These are phyloP conservation scores for Dalbergia oliveri DNA, from an alignment of 306 rosid genomes.

Conservation along the genomic window DNA sequence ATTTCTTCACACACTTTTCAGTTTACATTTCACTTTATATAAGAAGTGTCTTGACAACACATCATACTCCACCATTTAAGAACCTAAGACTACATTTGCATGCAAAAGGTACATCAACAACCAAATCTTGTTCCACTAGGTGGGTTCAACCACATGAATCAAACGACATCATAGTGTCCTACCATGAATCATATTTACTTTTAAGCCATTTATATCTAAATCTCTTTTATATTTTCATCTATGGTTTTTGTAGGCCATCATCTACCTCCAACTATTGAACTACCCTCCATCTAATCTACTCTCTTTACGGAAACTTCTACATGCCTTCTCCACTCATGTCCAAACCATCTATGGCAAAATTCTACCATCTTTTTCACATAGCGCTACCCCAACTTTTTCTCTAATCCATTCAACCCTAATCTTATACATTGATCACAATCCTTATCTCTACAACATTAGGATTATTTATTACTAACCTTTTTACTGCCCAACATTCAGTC, in stretches of 20 bases:
- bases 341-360: too few relatives aligned
- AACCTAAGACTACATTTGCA: slow-evolving; percentile 13
- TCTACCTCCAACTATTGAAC: too few relatives aligned
- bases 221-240: not conserved
- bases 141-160: not conserved
- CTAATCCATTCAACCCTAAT: too few relatives aligned
- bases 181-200: not conserved
- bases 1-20: not conserved
- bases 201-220: not conserved
- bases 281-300: too few relatives aligned
- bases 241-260: not conserved
- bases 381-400: too few relatives aligned
- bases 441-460: too few relatives aligned
- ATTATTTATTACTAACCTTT: too few relatives aligned
- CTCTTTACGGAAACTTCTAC: too few relatives aligned
- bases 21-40: slow-evolving; percentile 28
- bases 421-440: too few relatives aligned
- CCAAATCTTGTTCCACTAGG: not conserved
- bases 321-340: too few relatives aligned
- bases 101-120: not conserved
- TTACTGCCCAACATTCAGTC: too few relatives aligned
- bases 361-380: too few relatives aligned
- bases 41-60: slow-evolving; percentile 18
- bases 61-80: slow-evolving; percentile 7
- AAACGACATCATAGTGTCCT: not conserved